Base-by-base conservation (phyloP, 768 basidiomycete species). In the Collybia nuda region DNA sequence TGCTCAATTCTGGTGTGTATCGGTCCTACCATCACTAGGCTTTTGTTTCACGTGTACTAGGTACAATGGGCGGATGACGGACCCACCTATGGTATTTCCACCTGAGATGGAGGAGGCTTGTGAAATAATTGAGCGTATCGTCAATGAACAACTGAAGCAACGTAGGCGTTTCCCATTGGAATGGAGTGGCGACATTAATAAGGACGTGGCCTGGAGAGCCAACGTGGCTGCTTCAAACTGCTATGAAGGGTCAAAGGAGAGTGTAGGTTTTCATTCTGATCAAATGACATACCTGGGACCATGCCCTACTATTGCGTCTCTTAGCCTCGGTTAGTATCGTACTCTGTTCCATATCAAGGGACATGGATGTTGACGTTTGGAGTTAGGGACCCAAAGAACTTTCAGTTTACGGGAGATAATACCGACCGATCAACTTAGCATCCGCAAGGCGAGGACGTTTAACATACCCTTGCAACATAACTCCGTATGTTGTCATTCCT, bases 141-240 rank as follows among this genome's bases (percentile, higher is more conserved):
- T 93, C 19, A 89, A 89, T 52, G 73, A 76, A 17, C 86, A 90
- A 64, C 75, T 92, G 67, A 72, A 65, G 53, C 82, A 77, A 60
- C 77, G 89, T 44, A 54, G 70, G 44, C 81, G 80, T 6, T 85
- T 79, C 63, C 75, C 78, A 2, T 67, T 86, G 4, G 91, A 93
- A 66, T 93, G 88, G 87, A 73, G 63, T 21, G 74, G 70, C 1
- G 67, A 58, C 47, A 54, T 57, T 26, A 47, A 51, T 17, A 53
- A 39, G 21, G 59, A 44, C 12, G 60, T 60, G 23, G 56, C 54
- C 6, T 93, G 91, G 90, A 74, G 80, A 47, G 91, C 90, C 1
- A 93, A 92, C 56, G 90, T 93, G 19, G 90, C 90, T 2, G 90
- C 90, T 1, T 82, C 90, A 2, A 93, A 93, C 57, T 86, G 90